Percentiles rank a stretch among this genome's conserved stretches.
Conservation (phyloP, 768 basidiomycete species). For the Pleurotus giganteus region DNA sequence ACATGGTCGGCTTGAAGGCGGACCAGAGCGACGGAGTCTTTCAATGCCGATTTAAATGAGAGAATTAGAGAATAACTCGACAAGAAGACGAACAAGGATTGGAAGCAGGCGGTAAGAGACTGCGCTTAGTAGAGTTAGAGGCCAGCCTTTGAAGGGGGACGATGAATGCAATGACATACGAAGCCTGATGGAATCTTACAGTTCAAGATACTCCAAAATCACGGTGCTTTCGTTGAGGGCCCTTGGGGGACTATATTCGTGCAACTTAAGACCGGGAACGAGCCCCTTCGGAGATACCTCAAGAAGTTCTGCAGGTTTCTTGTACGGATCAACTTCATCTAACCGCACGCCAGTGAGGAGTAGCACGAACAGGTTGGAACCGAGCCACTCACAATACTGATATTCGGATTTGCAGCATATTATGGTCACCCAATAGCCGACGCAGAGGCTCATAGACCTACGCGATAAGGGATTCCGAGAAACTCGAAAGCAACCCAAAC, state of each 20-base stretch:
- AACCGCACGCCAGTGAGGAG: neutral
- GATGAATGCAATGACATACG: neutral
- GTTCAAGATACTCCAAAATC: constrained; percentile 76
- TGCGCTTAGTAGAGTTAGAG: constrained; percentile 40
- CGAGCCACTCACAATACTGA: constrained; percentile 36
- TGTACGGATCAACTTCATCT: constrained; percentile 85
- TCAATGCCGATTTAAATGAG: neutral
- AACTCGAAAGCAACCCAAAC: constrained; percentile 77
- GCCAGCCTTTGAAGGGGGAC: constrained; percentile 43
- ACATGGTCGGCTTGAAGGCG: constrained; percentile 70
- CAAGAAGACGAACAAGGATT: constrained; percentile 54
- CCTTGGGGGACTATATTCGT: constrained; percentile 49
- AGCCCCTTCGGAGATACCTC: constrained; percentile 81
- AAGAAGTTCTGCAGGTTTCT: constrained; percentile 77
- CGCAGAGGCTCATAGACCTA: constrained; percentile 22
- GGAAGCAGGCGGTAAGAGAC: constrained; percentile 53
- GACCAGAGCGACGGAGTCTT: constrained; percentile 67
- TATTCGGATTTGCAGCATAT: neutral
- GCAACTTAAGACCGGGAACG: constrained; percentile 66
- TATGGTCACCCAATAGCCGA: neutral
- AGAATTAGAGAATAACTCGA: neutral
- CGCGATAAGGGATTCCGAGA: constrained; percentile 70
- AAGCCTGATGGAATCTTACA: constrained; percentile 39
- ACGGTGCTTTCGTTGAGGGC: constrained; percentile 79
- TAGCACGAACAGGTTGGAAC: neutral